Evolutionary conservation across 495 filamentous ascomycete species (phyloP), one percentile per base, ranked within the genome.

Genomic region (Penicillium ochrochloron): DNA sequence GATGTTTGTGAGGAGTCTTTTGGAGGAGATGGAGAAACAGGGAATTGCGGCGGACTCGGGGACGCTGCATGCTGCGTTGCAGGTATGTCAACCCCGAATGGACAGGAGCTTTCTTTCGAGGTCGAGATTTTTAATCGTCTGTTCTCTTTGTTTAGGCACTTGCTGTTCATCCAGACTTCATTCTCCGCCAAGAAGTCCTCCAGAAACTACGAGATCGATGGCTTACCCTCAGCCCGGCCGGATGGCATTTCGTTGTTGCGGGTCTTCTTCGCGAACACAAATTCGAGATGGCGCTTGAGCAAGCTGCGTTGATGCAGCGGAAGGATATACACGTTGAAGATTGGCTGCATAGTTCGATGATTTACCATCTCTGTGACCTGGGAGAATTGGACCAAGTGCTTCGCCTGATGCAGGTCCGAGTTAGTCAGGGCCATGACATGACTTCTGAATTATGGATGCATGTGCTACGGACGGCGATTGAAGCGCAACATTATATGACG

Each of bases 161-260:
- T 25, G 86, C 92, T 15, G 86, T 96, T 25, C 93, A 97, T 73
- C 93, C 94, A 1, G 89, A 97, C 74, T 93, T 95, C 65, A 48
- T 93, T 1, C 80, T 93, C 12, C 88, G 93, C 25, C 80, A 83
- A 39, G 80, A 89, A 34, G 80, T 96, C n/a, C 75, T 98, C 27
- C 72, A 81, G 48, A 86, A 86, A 23, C 77, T 86, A 46, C 84
- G 85, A 69, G 80, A 85, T 61, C 77, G 87, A 63, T 95, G 91
- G 89, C 84, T 91, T 48, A 76, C 79, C 2, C 72, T 96, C 27
- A 87, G 83, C 8, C 80, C 81, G 10, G 81, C 86, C 23, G 92
- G 88, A 17, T 87, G 83, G 78, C 83, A 88, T 70, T 84, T 85
- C 72, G 82, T 97, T 37, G 85, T 89, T 5, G 78, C 89, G 35